Percentiles rank a stretch among this genome's conserved stretches.
Evolutionary conservation across 345 rosid species (phyloP).

Genomic region (Citrus sp.): DNA sequence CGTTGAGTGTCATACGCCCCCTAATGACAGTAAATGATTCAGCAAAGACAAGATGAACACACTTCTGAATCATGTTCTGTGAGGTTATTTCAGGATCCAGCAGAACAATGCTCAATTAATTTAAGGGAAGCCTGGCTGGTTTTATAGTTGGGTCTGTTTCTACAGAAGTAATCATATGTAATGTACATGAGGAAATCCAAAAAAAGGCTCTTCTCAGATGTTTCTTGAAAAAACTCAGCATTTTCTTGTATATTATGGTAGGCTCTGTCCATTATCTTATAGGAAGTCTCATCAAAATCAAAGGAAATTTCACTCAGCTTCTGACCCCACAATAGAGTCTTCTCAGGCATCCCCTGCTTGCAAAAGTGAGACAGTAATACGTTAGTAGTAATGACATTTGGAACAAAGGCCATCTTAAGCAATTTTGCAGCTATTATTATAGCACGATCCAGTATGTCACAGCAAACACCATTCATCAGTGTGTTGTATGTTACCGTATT

Average conservation of each 20-base stretch:
- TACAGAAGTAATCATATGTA: slow-evolving; percentile 50
- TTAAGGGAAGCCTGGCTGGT: slow-evolving; percentile 15
- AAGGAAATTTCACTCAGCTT: slow-evolving; percentile 59
- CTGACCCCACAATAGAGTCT: slow-evolving; percentile 59
- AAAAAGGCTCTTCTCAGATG: slow-evolving; percentile 47
- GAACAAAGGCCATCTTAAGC: slow-evolving; percentile 71
- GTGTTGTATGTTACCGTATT: slow-evolving; percentile 72
- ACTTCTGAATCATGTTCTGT: not conserved
- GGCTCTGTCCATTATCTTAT: slow-evolving; percentile 47
- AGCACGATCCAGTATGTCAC: slow-evolving; percentile 54
- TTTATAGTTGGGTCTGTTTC: slow-evolving; percentile 25
- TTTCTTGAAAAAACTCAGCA: slow-evolving; percentile 16
- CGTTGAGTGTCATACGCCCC: not conserved
- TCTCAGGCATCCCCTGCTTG: slow-evolving; percentile 73
- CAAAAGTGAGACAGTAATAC: slow-evolving; percentile 52
- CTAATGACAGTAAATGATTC: not conserved
- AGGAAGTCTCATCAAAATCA: slow-evolving; percentile 54
- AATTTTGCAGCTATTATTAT: slow-evolving; percentile 60
- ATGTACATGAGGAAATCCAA: slow-evolving; percentile 73
- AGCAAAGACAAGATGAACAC: not conserved
- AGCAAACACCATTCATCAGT: slow-evolving; percentile 52
- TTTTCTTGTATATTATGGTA: slow-evolving; percentile 20
- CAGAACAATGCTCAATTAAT: slow-evolving; percentile 21
- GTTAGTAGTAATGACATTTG: slow-evolving; percentile 55
- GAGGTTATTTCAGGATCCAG: slow-evolving; percentile 15